phyloP scores from a whole-genome alignment of 2,329 filamentous ascomycete species.

The Colletotrichum eleusines region DNA sequence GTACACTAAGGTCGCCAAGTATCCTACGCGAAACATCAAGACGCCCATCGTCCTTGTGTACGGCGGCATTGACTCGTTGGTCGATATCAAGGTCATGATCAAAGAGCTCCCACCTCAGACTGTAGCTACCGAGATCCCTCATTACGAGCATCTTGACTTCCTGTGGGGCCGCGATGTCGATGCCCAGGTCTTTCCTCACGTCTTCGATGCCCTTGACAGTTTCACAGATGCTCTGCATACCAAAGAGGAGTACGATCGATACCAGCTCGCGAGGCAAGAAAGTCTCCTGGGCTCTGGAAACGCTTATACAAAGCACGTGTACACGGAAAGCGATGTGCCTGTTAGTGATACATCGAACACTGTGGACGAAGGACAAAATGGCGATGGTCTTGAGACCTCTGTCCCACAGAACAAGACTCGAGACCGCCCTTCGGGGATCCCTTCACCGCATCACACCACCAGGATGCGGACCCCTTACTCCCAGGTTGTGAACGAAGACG shows the following conservation, averaged over 20 bases:
- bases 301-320: constrained; percentile 47
- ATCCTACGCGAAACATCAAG: constrained; percentile 96
- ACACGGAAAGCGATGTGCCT: constrained; percentile 48
- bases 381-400: constrained; percentile 29
- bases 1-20: constrained; percentile 96
- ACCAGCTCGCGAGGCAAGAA: constrained; percentile 63
- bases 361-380: constrained; percentile 21
- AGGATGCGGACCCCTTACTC: constrained; percentile 30
- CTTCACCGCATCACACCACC: constrained; percentile 39
- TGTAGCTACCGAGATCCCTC: constrained; percentile 85
- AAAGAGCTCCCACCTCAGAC: constrained; percentile 88
- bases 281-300: constrained; percentile 59
- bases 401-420: constrained; percentile 21
- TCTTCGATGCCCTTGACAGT: constrained; percentile 87
- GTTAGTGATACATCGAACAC: constrained; percentile 36
- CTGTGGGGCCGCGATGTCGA: constrained; percentile 92
- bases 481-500: constrained; percentile 37
- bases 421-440: constrained; percentile 33
- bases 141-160: constrained; percentile 98
- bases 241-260: constrained; percentile 71
- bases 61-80: constrained; percentile 91
- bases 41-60: constrained; percentile 95
- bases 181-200: constrained; percentile 86
- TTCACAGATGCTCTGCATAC: constrained; percentile 71
- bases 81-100: constrained; percentile 94